Evolutionary conservation across 2,329 filamentous ascomycete species (phyloP).

Genomic region (Thermoascus crustaceus): DNA sequence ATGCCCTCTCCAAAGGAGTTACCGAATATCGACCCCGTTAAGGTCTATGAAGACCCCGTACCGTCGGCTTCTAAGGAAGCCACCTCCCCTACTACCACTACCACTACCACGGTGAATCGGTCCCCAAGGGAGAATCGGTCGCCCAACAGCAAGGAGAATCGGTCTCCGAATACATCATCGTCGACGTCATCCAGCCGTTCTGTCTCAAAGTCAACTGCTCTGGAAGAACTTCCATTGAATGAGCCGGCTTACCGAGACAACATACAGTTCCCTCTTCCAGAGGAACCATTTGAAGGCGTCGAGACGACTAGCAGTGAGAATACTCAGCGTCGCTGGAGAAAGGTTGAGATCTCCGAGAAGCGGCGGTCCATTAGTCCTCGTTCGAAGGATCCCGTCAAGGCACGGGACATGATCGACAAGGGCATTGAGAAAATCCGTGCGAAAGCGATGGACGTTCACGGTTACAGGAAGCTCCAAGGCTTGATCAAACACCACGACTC

Average conservation of each 20-base stretch:
- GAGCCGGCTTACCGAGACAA: constrained; percentile 24
- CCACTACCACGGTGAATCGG: no score
- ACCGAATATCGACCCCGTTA: constrained; percentile 20
- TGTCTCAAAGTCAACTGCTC: no score
- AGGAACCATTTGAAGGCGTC: constrained; percentile 2
- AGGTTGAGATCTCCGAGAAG: constrained; percentile 19
- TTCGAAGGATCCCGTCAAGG: constrained; percentile 30
- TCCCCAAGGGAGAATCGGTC: constrained; percentile 7
- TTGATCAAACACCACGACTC: constrained; percentile 31
- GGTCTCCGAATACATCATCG: constrained; percentile 6
- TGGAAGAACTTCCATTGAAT: constrained; percentile 34
- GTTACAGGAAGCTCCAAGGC: constrained; percentile 36
- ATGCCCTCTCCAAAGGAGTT: constrained; percentile 24
- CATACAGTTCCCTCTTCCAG: constrained; percentile 13
- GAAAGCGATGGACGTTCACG: constrained; percentile 31
- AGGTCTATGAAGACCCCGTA: constrained; percentile 48
- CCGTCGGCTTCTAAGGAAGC: constrained; percentile 15
- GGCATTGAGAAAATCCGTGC: constrained; percentile 29
- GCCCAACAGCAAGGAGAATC: constrained; percentile 4
- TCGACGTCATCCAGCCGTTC: no score
- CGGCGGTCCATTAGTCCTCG: constrained; percentile 30
- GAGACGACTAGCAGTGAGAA: constrained; percentile 3
- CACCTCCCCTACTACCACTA: constrained; percentile 5
- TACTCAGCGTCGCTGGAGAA: constrained; percentile 24
- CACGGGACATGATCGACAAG: constrained; percentile 31